Evolutionary conservation across 192 early-diverging fungal genomes (phyloP).

Genomic region (Chytriomyces hyalinus): DNA sequence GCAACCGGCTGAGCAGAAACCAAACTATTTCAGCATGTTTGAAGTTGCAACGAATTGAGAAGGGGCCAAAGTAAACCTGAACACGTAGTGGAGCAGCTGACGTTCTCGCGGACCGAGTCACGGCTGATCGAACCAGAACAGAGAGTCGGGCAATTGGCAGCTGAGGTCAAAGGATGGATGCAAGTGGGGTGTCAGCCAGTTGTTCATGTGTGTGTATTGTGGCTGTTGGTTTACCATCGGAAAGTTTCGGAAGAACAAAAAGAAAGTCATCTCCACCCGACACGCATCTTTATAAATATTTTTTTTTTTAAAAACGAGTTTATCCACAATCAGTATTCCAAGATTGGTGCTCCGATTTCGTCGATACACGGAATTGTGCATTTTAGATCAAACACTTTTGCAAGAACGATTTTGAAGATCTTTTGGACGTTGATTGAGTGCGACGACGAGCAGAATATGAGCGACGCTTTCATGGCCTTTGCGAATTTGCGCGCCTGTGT

Average conservation of each 20-base stretch:
- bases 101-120: neutral
- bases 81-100: no score
- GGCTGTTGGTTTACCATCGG: slow-evolving; percentile 5
- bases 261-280: neutral
- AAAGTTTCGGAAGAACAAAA: slow-evolving; percentile 2
- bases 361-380: slow-evolving; percentile 93
- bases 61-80: no score
- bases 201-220: neutral
- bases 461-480: slow-evolving; percentile 90
- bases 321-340: slow-evolving; percentile 71
- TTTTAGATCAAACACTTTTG: slow-evolving; percentile 91
- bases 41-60: no score
- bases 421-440: slow-evolving; percentile 96
- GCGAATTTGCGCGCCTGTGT: slow-evolving; percentile 81
- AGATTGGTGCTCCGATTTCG: slow-evolving; percentile 87
- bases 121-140: neutral
- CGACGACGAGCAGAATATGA: slow-evolving; percentile 93
- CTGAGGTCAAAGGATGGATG: neutral
- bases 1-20: no score
- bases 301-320: no score
- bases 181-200: neutral
- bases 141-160: slow-evolving; percentile 3
- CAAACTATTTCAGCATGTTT: no score
- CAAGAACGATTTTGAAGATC: slow-evolving; percentile 95
- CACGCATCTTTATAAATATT: neutral